Evolutionary conservation across 202 grass and related monocot species (phyloP).

Genomic region (Musa balbisiana): DNA sequence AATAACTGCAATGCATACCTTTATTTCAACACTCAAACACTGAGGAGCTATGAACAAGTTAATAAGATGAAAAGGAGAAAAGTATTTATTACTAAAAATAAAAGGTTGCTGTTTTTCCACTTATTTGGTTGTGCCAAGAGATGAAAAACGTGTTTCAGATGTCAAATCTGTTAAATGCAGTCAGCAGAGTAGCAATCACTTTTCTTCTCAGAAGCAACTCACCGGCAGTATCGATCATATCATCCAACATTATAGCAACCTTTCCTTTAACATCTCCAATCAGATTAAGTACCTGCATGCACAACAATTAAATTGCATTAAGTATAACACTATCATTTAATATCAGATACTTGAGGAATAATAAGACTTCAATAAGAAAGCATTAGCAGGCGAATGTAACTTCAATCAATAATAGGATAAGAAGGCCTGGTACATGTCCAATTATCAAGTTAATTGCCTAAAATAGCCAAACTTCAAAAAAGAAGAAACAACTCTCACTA

Average conservation of each 20-base stretch:
- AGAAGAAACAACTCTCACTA: background rate
- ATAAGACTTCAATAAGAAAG: background rate
- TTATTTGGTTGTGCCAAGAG: background rate
- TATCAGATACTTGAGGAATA: background rate
- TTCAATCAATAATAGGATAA: background rate
- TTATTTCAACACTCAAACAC: background rate
- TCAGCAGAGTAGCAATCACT: background rate
- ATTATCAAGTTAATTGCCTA: background rate
- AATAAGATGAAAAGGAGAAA: background rate
- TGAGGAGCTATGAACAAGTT: background rate
- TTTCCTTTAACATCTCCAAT: conserved; percentile 77
- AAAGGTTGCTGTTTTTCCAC: background rate
- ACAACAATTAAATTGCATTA: background rate
- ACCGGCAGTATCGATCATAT: conserved; percentile 91
- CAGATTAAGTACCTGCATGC: conserved; percentile 61
- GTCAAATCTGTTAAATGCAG: background rate
- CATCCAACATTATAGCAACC: conserved; percentile 82
- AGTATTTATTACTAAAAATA: background rate
- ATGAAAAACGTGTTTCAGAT: background rate
- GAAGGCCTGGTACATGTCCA: background rate
- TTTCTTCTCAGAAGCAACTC: conserved; percentile 14
- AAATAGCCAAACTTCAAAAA: background rate
- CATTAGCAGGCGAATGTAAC: background rate
- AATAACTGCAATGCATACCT: background rate
- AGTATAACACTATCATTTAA: background rate